Evolutionary conservation across 768 basidiomycete genomes (phyloP).

Genomic region (Termitomyces sp.): DNA sequence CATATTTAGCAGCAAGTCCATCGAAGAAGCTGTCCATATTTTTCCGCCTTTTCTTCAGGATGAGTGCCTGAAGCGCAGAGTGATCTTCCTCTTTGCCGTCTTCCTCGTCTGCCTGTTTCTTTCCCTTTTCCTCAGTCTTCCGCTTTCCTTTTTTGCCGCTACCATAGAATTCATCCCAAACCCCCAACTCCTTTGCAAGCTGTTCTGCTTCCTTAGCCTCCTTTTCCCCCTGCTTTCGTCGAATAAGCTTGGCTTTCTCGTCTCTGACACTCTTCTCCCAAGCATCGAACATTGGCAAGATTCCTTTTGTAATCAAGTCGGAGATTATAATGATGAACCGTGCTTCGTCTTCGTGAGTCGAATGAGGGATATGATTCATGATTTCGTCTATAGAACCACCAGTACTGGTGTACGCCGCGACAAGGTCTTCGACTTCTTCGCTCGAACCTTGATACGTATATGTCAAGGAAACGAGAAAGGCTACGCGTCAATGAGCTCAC

Average conservation of each 20-base stretch:
- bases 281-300: conserved; percentile 46
- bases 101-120: conserved; percentile 25
- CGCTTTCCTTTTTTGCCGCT: conserved; percentile 63
- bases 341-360: conserved; percentile 77
- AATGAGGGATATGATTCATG: conserved; percentile 84
- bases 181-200: conserved; percentile 81
- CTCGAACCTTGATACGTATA: conserved; percentile 55
- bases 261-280: conserved; percentile 80
- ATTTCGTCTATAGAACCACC: conserved; percentile 77
- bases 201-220: conserved; percentile 85
- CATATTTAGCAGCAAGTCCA: conserved; percentile 69
- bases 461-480: neutral
- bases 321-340: conserved; percentile 76
- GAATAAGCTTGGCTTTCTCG: conserved; percentile 69
- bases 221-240: conserved; percentile 70
- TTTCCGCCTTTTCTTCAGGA: conserved; percentile 67
- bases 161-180: conserved; percentile 93
- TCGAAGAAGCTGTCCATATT: conserved; percentile 74
- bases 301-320: conserved; percentile 55
- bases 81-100: conserved; percentile 55
- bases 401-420: conserved; percentile 65
- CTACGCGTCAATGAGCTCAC: conserved; percentile 32
- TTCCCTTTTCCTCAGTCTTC: conserved; percentile 52
- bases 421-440: conserved; percentile 82
- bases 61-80: conserved; percentile 75